Percentiles rank a stretch among this genome's conserved stretches.
Conservation (phyloP, 306 rosid species). For the Quercus dentata region DNA sequence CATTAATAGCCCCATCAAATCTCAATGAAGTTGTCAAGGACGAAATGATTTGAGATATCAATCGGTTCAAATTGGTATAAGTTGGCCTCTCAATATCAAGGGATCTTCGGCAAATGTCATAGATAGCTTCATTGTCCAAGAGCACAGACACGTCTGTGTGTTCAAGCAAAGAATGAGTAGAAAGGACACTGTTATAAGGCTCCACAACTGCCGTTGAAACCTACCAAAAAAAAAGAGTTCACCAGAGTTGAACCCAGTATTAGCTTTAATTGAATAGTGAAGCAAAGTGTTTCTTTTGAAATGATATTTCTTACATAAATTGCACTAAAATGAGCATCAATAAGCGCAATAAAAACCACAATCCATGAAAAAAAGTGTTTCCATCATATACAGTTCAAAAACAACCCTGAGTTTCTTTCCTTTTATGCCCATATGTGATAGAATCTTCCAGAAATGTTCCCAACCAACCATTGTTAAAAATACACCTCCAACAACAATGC, state of each 20-base stretch:
- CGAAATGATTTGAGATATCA: slow-evolving; percentile 93
- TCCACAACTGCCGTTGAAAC: slow-evolving; percentile 98
- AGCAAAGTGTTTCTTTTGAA: neutral
- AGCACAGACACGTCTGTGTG: slow-evolving; percentile 96
- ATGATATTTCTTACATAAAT: neutral
- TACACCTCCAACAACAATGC: neutral
- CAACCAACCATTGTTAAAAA: neutral
- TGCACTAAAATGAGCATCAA: neutral
- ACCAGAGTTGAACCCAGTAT: neutral
- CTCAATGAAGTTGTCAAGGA: slow-evolving; percentile 93
- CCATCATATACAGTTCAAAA: neutral
- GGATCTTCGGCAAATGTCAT: slow-evolving; percentile 92
- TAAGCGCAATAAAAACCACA: neutral
- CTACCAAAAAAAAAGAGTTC: slow-evolving; percentile 29
- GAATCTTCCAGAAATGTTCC: neutral
- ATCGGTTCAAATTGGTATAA: slow-evolving; percentile 83
- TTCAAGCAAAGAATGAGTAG: slow-evolving; percentile 94
- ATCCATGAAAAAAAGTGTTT: neutral
- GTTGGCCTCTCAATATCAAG: slow-evolving; percentile 96
- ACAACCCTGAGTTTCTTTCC: neutral
- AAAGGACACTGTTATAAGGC: slow-evolving; percentile 96
- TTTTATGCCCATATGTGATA: neutral
- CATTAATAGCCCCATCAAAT: slow-evolving; percentile 98
- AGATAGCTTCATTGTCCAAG: slow-evolving; percentile 93
- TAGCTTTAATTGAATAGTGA: neutral